Conservation (phyloP, 2,329 filamentous ascomycete species). For the Trichoderma guizhouense region DNA sequence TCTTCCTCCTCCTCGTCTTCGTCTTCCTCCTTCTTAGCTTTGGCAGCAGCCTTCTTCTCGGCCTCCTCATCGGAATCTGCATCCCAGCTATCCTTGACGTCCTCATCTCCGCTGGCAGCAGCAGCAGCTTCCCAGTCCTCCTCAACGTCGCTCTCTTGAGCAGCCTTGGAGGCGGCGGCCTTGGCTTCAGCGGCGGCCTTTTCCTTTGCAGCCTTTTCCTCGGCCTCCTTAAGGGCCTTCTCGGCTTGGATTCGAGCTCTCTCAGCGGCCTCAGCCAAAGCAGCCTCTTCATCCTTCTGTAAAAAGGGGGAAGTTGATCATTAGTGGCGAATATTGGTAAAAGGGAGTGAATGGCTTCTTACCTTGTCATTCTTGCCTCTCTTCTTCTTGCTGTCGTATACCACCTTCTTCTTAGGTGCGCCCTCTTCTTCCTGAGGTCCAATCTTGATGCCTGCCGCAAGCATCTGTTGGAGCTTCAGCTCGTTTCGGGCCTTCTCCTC, state of each 20-base stretch:
- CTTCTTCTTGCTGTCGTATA: constrained; percentile 79
- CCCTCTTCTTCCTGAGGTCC: constrained; percentile 51
- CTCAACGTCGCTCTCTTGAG: constrained; percentile 58
- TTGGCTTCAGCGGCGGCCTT: constrained; percentile 56
- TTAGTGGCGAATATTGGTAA: neutral
- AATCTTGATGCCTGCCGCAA: constrained; percentile 72
- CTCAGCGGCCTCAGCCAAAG: constrained; percentile 73
- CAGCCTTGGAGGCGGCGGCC: constrained; percentile 52
- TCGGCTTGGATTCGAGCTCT: constrained; percentile 67
- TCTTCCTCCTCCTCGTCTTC: constrained; percentile 23
- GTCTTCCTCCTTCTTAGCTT: constrained; percentile 26
- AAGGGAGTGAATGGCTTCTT: neutral
- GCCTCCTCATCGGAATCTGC: constrained; percentile 73
- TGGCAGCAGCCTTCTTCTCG: constrained; percentile 37
- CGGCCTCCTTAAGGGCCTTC: constrained; percentile 58
- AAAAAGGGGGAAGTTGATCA: neutral
- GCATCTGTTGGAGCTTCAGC: constrained; percentile 79
- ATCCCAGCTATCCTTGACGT: constrained; percentile 94
- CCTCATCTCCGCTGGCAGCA: constrained; percentile 62
- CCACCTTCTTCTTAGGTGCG: constrained; percentile 74
- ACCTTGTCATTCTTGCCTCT: constrained; percentile 60
- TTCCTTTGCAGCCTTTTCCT: constrained; percentile 56
- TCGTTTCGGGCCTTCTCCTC: constrained; percentile 78
- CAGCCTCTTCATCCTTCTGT: constrained; percentile 72
- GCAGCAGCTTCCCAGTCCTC: constrained; percentile 88